Evolutionary conservation across 805 yeast species (phyloP), one percentile per base, ranked within the genome.

Genomic region (Pichia paraexigua): DNA sequence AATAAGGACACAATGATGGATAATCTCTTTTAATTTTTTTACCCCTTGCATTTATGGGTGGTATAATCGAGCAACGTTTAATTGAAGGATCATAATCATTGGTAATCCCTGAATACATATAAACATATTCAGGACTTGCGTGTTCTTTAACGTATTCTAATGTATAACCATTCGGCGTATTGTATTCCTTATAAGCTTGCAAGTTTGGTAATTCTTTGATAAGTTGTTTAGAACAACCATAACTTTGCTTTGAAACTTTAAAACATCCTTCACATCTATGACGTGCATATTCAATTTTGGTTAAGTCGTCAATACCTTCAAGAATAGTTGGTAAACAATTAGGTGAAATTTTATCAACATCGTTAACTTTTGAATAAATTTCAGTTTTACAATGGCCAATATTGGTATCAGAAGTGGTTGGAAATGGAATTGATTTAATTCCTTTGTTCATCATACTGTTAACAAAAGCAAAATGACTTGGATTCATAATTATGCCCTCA

Each of bases 1-100:
- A 51, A 41, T 44, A 51, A 32, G 53, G 53, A 32, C 53, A 51
- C 20, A 51, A 45, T 13, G 53, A 51, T 13, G 53, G 53, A 35
- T 51, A 47, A 35, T 51, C 53, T 25, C 53, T 32, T 27, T 51
- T 51, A 18, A 51, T 12, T 21, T 47, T 47, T 32, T 51, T 51
- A n/a, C 53, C 53, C 17, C 41, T 51, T 5, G 48, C 9, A 30
- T 39, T 44, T 13, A 41, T 41, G 11, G 25, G 45, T n/a, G 40
- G 30, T 8, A 32, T 25, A 15, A 17, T 32, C 4, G 56, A 45
- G 21, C 41, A 53, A 13, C 58, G 41, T 35, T 54, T 55, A 15
- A 55, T 45, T 9, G 20, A 12, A 5, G 58, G 58, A 2, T 45
- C 51, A 40, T 55, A 55, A 3, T 15, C 37, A 27, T 39, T 50